These are phyloP conservation scores for Solanum etuberosum DNA, from an alignment of 257 asterid genomes.

Conservation along the genomic window DNA sequence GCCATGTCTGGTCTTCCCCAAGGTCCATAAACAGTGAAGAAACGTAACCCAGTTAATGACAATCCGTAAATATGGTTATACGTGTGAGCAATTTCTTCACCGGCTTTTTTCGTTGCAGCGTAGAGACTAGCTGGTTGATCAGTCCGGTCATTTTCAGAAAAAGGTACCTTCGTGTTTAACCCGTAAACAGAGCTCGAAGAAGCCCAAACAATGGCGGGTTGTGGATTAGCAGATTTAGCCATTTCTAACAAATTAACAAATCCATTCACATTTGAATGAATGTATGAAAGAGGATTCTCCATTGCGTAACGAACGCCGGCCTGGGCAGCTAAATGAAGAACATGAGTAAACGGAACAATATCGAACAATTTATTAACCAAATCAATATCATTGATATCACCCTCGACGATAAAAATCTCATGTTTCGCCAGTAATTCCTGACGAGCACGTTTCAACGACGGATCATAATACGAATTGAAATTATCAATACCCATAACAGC, in stretches of 20 bases:
- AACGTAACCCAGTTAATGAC: slow-evolving; percentile 70
- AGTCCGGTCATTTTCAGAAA: slow-evolving; percentile 59
- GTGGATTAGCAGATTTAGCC: slow-evolving; percentile 69
- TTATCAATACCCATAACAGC: slow-evolving; percentile 84
- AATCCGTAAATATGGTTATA: slow-evolving; percentile 82
- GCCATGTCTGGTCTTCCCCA: slow-evolving; percentile 99
- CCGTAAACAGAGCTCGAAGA: slow-evolving; percentile 90
- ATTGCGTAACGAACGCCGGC: slow-evolving; percentile 97
- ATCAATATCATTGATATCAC: slow-evolving; percentile 56
- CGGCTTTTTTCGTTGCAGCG: slow-evolving; percentile 95
- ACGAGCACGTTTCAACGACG: slow-evolving; percentile 55
- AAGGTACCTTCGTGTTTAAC: slow-evolving; percentile 58
- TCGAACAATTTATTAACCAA: slow-evolving; percentile 61
- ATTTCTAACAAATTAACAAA: slow-evolving; percentile 67
- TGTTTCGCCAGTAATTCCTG: slow-evolving; percentile 35
- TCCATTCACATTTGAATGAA: slow-evolving; percentile 67
- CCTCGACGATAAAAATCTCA: slow-evolving; percentile 55
- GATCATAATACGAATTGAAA: slow-evolving; percentile 85
- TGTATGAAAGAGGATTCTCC: slow-evolving; percentile 76
- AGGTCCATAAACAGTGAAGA: slow-evolving; percentile 89
- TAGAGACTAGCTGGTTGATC: slow-evolving; percentile 89
- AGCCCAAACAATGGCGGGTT: slow-evolving; percentile 95
- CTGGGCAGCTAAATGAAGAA: slow-evolving; percentile 90
- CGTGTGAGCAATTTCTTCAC: slow-evolving; percentile 91
- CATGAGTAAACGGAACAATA: slow-evolving; percentile 62